Conservation (phyloP, 106 monocot genomes). For the Vanilla planifolia region DNA sequence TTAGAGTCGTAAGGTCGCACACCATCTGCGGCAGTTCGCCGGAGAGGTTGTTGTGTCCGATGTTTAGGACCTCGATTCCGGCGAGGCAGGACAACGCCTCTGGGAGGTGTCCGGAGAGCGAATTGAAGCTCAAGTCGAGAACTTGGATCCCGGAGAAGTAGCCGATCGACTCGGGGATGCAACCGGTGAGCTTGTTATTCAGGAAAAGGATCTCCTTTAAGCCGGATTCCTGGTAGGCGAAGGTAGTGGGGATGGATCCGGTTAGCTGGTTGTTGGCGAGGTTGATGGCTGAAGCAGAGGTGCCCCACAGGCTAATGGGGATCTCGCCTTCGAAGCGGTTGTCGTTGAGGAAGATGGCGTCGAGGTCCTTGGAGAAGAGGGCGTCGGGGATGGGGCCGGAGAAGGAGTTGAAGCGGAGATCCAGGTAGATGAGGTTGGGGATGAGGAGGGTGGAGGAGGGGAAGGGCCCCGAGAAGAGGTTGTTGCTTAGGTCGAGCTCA, state of each 20-base stretch:
- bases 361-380: constrained; percentile 37
- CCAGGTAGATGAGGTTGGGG: constrained; percentile 46
- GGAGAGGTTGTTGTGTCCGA: constrained; percentile 69
- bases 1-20: constrained; percentile 54
- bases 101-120: constrained; percentile 60
- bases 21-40: constrained; percentile 65
- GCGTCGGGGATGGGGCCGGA: constrained; percentile 44
- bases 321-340: constrained; percentile 57
- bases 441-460: constrained; percentile 41
- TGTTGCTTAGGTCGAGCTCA: constrained; percentile 94
- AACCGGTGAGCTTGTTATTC: constrained; percentile 84
- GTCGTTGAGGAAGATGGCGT: constrained; percentile 67
- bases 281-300: constrained; percentile 55
- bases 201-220: constrained; percentile 51
- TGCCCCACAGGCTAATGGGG: constrained; percentile 43
- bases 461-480: constrained; percentile 66
- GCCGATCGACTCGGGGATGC: constrained; percentile 72
- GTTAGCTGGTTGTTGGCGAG: constrained; percentile 67
- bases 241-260: constrained; percentile 44
- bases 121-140: constrained; percentile 79
- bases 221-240: constrained; percentile 29
- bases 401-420: constrained; percentile 58
- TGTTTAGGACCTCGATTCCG: constrained; percentile 69
- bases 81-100: constrained; percentile 55
- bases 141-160: constrained; percentile 50